Conservation (phyloP, 371 early-diverging fungal genomes). For the Zychaea mexicana region DNA sequence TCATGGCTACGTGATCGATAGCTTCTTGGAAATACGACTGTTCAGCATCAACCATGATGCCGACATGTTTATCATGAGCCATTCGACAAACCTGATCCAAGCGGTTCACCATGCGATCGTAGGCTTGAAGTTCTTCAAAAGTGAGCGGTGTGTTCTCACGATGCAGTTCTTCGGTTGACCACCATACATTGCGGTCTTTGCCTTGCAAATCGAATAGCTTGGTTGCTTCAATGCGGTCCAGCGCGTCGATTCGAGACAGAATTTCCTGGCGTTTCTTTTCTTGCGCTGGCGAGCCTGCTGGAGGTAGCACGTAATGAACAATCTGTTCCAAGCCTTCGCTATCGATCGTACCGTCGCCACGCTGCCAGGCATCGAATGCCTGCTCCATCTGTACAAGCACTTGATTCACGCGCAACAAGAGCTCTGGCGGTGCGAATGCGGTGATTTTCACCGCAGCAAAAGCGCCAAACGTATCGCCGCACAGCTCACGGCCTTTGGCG, state of each 20-base stretch:
- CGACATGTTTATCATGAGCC: conserved; percentile 65
- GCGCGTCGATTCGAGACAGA: neutral
- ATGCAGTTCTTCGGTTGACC: conserved; percentile 10
- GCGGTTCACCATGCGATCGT: conserved; percentile 66
- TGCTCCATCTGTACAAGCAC: conserved; percentile 35
- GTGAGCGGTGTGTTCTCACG: conserved; percentile 24
- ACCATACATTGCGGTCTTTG: conserved; percentile 24
- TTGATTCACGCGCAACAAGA: conserved; percentile 69
- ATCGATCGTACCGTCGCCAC: neutral
- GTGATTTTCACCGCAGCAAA: conserved; percentile 88
- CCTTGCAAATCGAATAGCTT: conserved; percentile 62
- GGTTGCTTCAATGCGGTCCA: conserved; percentile 68
- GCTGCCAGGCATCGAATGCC: conserved; percentile 45
- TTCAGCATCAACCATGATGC: conserved; percentile 92
- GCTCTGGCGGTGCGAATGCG: conserved; percentile 73
- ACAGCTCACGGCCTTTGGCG: conserved; percentile 28
- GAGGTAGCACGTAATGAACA: conserved; percentile 37
- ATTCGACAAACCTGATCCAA: conserved; percentile 65
- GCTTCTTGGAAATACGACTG: conserved; percentile 91
- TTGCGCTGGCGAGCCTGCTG: conserved; percentile 29
- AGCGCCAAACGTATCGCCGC: conserved; percentile 48
- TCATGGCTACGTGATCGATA: conserved; percentile 83
- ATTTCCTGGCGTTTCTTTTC: conserved; percentile 52
- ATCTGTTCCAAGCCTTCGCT: conserved; percentile 27
- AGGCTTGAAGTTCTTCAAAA: conserved; percentile 64